A percentile compares a stretch with the other conserved stretches of the same genome.
These are phyloP conservation scores for Thyridium curvatum DNA, from an alignment of 2,329 filamentous ascomycete species.

Conservation along the genomic window DNA sequence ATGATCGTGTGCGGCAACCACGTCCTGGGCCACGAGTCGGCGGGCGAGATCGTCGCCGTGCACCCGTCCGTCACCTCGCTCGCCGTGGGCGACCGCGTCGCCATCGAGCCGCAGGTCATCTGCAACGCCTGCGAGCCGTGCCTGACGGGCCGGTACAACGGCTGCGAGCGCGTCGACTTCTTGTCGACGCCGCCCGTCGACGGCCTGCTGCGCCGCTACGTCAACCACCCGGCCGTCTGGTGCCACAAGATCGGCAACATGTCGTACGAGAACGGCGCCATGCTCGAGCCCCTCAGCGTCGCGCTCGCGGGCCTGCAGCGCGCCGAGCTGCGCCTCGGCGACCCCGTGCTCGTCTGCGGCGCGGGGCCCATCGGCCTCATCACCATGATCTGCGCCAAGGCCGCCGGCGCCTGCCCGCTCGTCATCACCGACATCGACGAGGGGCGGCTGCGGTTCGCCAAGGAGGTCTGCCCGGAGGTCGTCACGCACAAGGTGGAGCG, in stretches of 20 bases:
- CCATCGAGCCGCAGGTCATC: slow-evolving; percentile 89
- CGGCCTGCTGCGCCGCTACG: slow-evolving; percentile 82
- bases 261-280: slow-evolving; percentile 83
- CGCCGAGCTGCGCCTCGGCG: slow-evolving; percentile 73
- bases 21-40: slow-evolving; percentile 91
- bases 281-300: slow-evolving; percentile 86
- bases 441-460: slow-evolving; percentile 76
- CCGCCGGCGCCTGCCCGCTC: slow-evolving; percentile 83
- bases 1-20: slow-evolving; percentile 89
- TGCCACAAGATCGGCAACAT: slow-evolving; percentile 94
- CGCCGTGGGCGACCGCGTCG: slow-evolving; percentile 82
- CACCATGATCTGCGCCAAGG: slow-evolving; percentile 74
- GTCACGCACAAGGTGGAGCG: slow-evolving; percentile 72
- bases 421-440: slow-evolving; percentile 95
- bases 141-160: slow-evolving; percentile 89
- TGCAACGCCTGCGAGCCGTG: slow-evolving; percentile 89
- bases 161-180: slow-evolving; percentile 80
- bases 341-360: slow-evolving; percentile 83
- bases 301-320: slow-evolving; percentile 84
- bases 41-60: slow-evolving; percentile 74
- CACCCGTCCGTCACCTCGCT: slow-evolving; percentile 74
- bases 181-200: slow-evolving; percentile 85
- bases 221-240: slow-evolving; percentile 91
- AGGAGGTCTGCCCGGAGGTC: slow-evolving; percentile 72
- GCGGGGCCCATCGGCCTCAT: slow-evolving; percentile 92